phyloP scores from a whole-genome alignment of 2,329 filamentous ascomycete species.

The Pezicula carpinea region DNA sequence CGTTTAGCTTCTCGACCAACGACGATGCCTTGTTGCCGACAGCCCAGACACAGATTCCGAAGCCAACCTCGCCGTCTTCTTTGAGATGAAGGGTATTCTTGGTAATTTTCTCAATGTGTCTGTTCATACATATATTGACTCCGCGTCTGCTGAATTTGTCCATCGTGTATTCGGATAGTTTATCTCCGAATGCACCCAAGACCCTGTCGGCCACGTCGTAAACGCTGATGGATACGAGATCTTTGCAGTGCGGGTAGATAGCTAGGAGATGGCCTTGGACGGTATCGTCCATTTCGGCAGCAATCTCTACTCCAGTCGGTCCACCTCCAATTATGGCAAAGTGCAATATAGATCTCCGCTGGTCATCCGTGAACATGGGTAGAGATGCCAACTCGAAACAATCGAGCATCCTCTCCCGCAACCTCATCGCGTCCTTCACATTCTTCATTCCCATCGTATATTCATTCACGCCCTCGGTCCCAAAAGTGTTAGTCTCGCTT shows the following conservation, averaged over 20 bases:
- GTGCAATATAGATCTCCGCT: constrained; percentile 59
- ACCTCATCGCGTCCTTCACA: constrained; percentile 68
- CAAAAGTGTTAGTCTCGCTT: constrained; percentile 60
- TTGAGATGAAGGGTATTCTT: constrained; percentile 30
- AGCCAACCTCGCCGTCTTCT: constrained; percentile 14
- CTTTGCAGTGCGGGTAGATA: constrained; percentile 57
- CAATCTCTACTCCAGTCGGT: constrained; percentile 65
- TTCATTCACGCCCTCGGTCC: constrained; percentile 73
- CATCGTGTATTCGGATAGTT: constrained; percentile 64
- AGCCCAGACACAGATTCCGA: constrained; percentile 67
- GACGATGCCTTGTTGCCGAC: constrained; percentile 68
- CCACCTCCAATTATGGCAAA: constrained; percentile 72
- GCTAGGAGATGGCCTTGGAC: constrained; percentile 59
- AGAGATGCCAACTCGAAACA: constrained; percentile 64
- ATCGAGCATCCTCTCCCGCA: constrained; percentile 60
- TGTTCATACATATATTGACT: constrained; percentile 64
- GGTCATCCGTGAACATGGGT: constrained; percentile 49
- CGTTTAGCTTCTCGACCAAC: constrained; percentile 20
- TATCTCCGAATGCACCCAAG: constrained; percentile 69
- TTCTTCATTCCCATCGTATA: constrained; percentile 80
- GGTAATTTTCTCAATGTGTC: constrained; percentile 48
- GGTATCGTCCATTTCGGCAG: constrained; percentile 69
- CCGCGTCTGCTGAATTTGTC: constrained; percentile 58
- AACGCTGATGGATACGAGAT: constrained; percentile 59
- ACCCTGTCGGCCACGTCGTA: constrained; percentile 72